A percentile compares a stretch with the other conserved stretches of the same genome.
These are phyloP conservation scores for Seminavis robusta DNA, from an alignment of 108 stramenopile species.

Conservation along the genomic window DNA sequence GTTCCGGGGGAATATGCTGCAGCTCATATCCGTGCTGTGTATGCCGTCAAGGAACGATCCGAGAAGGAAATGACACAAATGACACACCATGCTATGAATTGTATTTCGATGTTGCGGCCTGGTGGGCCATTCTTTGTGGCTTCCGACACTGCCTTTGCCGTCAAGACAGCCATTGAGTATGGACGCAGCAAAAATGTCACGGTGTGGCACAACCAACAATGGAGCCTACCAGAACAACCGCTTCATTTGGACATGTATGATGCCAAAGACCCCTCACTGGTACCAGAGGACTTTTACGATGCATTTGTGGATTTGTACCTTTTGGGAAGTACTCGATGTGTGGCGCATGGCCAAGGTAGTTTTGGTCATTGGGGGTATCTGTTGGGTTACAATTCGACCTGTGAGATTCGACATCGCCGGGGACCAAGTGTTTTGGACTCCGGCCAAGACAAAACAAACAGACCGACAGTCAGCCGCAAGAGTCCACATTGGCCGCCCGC, in stretches of 20 bases:
- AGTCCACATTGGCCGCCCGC: too few species aligned
- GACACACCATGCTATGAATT: slow-evolving; percentile 38
- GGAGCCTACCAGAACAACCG: slow-evolving; percentile 16
- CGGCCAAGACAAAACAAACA: too few species aligned
- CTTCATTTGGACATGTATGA: slow-evolving; percentile 34
- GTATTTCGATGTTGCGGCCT: slow-evolving; percentile 28
- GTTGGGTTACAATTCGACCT: slow-evolving; percentile 27
- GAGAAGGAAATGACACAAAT: not conserved
- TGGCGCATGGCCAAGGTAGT: slow-evolving; percentile 34
- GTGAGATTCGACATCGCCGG: slow-evolving; percentile 25
- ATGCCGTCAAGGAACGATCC: slow-evolving; percentile 20
- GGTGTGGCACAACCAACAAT: slow-evolving; percentile 2
- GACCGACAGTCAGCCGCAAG: too few species aligned
- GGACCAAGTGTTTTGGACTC: too few species aligned
- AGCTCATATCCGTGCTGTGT: slow-evolving; percentile 42
- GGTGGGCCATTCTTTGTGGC: slow-evolving; percentile 43
- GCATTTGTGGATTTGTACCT: slow-evolving; percentile 50
- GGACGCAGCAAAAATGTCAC: slow-evolving; percentile 3
- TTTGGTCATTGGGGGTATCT: slow-evolving; percentile 35
- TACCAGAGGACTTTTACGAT: slow-evolving; percentile 30
- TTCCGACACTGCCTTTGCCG: slow-evolving; percentile 29
- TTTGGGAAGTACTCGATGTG: slow-evolving; percentile 27
- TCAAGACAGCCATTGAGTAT: slow-evolving; percentile 4
- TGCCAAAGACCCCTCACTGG: not conserved
- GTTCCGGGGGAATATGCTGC: slow-evolving; percentile 32